Evolutionary conservation across 2,329 filamentous ascomycete species (phyloP).

Genomic region (Penicillium sp.): DNA sequence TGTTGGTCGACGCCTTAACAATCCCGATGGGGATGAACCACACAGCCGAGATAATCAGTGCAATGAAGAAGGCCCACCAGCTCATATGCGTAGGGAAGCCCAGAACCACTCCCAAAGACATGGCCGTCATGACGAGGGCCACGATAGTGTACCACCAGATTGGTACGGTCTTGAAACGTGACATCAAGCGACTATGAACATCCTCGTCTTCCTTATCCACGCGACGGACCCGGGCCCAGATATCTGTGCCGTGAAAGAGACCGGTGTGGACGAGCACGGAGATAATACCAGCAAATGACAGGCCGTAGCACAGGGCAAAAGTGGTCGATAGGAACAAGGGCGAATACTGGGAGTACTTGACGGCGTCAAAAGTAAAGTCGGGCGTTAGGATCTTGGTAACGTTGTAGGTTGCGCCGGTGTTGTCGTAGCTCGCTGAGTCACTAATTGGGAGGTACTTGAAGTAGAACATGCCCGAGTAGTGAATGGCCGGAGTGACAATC

Average conservation of each 20-base stretch:
- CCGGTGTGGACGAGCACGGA: slow-evolving; percentile 64
- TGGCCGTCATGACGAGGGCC: slow-evolving; percentile 48
- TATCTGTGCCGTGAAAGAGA: slow-evolving; percentile 62
- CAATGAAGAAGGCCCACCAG: slow-evolving; percentile 69
- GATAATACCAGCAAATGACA: slow-evolving; percentile 68
- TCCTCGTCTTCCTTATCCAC: slow-evolving; percentile 54
- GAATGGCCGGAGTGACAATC: slow-evolving; percentile 55
- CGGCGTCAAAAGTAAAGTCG: slow-evolving; percentile 59
- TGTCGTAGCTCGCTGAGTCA: slow-evolving; percentile 67
- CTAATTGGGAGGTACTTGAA: slow-evolving; percentile 63
- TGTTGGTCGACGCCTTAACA: slow-evolving; percentile 66
- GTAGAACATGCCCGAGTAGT: slow-evolving; percentile 65
- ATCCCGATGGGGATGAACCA: slow-evolving; percentile 61
- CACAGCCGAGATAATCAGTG: slow-evolving; percentile 59
- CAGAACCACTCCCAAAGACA: slow-evolving; percentile 46
- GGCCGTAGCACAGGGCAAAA: slow-evolving; percentile 64
- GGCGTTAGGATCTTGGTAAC: slow-evolving; percentile 59
- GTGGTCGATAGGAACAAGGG: slow-evolving; percentile 61
- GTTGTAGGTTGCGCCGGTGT: slow-evolving; percentile 61
- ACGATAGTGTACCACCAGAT: slow-evolving; percentile 54
- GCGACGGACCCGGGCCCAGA: slow-evolving; percentile 59
- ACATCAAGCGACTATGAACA: slow-evolving; percentile 54
- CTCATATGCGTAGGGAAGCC: slow-evolving; percentile 62
- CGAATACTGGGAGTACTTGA: slow-evolving; percentile 63
- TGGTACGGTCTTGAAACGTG: slow-evolving; percentile 53